Conservation (phyloP, 2,329 filamentous ascomycete species). For the Claviceps sp. region DNA sequence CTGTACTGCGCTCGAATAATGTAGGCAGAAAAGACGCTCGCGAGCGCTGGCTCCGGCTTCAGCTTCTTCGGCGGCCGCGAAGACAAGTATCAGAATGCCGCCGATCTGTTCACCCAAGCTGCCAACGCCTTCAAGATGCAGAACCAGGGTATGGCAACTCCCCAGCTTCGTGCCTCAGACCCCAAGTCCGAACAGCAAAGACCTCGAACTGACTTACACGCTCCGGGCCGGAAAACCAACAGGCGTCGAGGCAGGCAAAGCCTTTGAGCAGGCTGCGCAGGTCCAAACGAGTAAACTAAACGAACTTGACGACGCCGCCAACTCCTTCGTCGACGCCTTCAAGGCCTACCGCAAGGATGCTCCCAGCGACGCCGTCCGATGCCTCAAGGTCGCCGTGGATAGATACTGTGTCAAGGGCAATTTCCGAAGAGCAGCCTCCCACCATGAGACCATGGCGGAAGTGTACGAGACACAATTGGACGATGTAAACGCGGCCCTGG, state of each 20-base stretch:
- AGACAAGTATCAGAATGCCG: conserved; percentile 83
- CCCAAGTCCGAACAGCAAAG: neutral
- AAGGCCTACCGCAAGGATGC: conserved; percentile 84
- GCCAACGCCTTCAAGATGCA: conserved; percentile 87
- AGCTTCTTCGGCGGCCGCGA: conserved; percentile 76
- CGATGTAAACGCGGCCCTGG: conserved; percentile 64
- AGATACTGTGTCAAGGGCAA: conserved; percentile 86
- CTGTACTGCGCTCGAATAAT: conserved; percentile 4
- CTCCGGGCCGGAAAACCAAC: neutral
- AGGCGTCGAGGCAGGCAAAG: conserved; percentile 77
- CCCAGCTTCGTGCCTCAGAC: neutral
- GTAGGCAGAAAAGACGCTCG: conserved; percentile 76
- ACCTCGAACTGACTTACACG: neutral
- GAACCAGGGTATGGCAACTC: conserved; percentile 52
- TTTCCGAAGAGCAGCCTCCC: conserved; percentile 76
- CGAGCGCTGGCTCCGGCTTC: conserved; percentile 67
- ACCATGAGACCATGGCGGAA: conserved; percentile 82
- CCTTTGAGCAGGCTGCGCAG: conserved; percentile 74
- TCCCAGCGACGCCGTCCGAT: conserved; percentile 69
- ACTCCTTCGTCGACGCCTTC: conserved; percentile 79
- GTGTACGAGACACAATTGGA: conserved; percentile 71
- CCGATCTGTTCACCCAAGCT: conserved; percentile 75
- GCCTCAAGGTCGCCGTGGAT: conserved; percentile 64
- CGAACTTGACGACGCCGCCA: conserved; percentile 85
- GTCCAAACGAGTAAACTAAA: conserved; percentile 72